Percentiles rank a stretch among this genome's conserved stretches.
Conservation (phyloP, 2,329 filamentous ascomycete species). For the Gyromitra esculenta region DNA sequence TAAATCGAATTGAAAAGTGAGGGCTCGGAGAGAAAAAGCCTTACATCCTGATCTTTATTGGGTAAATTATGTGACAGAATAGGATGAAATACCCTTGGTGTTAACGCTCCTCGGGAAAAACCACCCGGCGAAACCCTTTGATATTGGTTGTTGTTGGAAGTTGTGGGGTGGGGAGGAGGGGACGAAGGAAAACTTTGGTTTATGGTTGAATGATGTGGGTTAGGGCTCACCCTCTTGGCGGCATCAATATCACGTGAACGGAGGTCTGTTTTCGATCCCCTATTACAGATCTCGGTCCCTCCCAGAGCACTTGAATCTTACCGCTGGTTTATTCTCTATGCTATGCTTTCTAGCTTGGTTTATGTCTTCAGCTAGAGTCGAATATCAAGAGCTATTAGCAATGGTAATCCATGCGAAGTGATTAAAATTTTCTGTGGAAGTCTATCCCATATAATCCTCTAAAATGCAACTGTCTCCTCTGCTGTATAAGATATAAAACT, state of each 20-base stretch:
- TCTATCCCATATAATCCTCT: neutral
- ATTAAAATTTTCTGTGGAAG: neutral
- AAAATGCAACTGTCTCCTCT: neutral
- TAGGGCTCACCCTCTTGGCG: constrained; percentile 24
- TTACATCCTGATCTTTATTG: constrained; percentile 44
- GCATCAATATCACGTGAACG: constrained; percentile 6
- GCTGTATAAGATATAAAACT: neutral
- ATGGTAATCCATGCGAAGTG: neutral
- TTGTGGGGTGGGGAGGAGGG: constrained; percentile 7
- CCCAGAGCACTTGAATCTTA: neutral
- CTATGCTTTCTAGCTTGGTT: neutral
- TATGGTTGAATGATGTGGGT: neutral
- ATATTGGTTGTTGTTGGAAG: constrained; percentile 6
- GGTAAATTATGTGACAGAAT: constrained; percentile 31
- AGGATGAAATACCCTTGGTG: neutral
- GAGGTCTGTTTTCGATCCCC: no score
- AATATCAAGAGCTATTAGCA: neutral
- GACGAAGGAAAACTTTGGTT: constrained; percentile 24
- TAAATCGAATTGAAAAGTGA: neutral
- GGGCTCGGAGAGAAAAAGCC: constrained; percentile 18
- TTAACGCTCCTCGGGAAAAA: neutral
- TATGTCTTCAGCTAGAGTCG: neutral
- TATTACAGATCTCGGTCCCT: no score
- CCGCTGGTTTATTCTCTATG: neutral
- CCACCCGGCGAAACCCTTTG: neutral